Evolutionary conservation across 176 grass and related monocot genomes (phyloP).

Genomic region (Chrysopogon serrulatus): DNA sequence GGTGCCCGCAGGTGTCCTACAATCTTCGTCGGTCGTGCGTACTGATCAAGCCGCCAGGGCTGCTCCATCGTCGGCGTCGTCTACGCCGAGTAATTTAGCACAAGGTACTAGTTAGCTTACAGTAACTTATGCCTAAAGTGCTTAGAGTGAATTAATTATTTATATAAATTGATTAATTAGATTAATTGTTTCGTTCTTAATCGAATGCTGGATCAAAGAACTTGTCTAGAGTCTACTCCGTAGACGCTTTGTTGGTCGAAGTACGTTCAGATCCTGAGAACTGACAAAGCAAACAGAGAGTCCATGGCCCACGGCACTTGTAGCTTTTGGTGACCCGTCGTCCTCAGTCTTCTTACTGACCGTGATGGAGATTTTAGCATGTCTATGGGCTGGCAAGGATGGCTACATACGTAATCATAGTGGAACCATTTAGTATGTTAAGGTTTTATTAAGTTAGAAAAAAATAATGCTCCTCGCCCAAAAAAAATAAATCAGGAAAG

Average conservation of each 20-base stretch:
- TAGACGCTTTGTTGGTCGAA: neutral
- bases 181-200: neutral
- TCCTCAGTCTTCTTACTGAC: neutral
- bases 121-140: neutral
- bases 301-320: neutral
- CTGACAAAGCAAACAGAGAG: neutral
- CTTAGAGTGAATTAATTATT: neutral
- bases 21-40: neutral
- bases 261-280: neutral
- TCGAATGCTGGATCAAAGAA: neutral
- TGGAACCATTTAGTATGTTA: neutral
- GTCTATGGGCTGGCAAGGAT: neutral
- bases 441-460: neutral
- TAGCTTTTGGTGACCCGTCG: neutral
- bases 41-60: neutral
- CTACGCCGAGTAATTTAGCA: neutral
- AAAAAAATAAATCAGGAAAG: neutral
- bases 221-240: neutral
- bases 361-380: neutral
- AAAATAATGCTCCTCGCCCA: neutral
- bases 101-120: conserved; percentile 1
- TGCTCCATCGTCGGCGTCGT: neutral
- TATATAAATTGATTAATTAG: neutral
- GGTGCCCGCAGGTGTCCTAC: conserved; percentile 2
- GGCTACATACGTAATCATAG: neutral